Evolutionary conservation across 805 yeast species (phyloP).

Genomic region (Yarrowia sp.): DNA sequence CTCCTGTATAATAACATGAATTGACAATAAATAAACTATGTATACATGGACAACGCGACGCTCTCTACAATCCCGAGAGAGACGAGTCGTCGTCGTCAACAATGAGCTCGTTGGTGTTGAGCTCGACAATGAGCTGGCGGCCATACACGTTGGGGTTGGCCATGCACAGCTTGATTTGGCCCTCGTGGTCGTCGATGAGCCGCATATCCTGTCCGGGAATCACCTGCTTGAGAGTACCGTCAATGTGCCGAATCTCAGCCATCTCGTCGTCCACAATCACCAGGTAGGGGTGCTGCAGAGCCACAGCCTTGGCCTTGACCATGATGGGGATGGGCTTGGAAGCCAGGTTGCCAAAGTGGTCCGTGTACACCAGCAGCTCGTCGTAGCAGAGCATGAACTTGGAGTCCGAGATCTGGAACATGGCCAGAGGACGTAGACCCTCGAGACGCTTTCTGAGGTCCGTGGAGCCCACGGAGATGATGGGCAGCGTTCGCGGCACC

Average conservation of each 20-base stretch:
- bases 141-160: conserved; percentile 66
- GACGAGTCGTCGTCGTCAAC: conserved; percentile 33
- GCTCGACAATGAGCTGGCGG: conserved; percentile 56
- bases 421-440: conserved; percentile 52
- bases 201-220: conserved; percentile 66
- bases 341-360: conserved; percentile 47
- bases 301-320: conserved; percentile 39
- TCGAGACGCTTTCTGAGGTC: conserved; percentile 45
- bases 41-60: background rate
- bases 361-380: conserved; percentile 65
- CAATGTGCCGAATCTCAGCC: conserved; percentile 64
- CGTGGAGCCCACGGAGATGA: conserved; percentile 34
- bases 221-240: conserved; percentile 53
- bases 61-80: conserved; percentile 5
- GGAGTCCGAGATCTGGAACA: conserved; percentile 57
- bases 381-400: conserved; percentile 63
- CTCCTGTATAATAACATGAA: too few relatives aligned
- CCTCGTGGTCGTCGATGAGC: conserved; percentile 43
- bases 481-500: conserved; percentile 56
- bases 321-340: conserved; percentile 45
- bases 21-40: conserved; percentile 19
- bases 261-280: conserved; percentile 61
- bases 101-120: conserved; percentile 38
- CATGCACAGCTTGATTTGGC: conserved; percentile 46
- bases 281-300: conserved; percentile 49